phyloP scores from a whole-genome alignment of 2,329 filamentous ascomycete genomes.

The Akanthomyces muscarius region DNA sequence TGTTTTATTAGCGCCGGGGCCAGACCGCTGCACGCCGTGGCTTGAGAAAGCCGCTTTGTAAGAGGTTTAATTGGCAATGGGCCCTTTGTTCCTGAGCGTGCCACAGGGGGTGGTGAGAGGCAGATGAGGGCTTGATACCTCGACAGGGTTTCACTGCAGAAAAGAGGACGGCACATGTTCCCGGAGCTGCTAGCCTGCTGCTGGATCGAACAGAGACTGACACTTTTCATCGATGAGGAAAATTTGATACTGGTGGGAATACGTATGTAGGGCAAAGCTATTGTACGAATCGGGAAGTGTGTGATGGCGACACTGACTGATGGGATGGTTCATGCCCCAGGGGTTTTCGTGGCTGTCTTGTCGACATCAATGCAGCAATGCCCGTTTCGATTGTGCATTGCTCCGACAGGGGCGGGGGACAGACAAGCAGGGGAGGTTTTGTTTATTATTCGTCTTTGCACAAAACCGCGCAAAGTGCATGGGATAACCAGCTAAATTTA shows the following conservation, averaged over 20 bases:
- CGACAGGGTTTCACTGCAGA: neutral
- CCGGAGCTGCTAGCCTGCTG: neutral
- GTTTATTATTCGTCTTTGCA: neutral
- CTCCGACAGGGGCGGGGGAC: neutral
- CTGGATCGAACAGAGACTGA: neutral
- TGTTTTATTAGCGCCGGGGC: neutral
- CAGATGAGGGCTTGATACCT: neutral
- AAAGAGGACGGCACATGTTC: neutral
- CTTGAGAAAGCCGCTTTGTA: neutral
- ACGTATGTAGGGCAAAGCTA: neutral
- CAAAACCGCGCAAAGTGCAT: neutral
- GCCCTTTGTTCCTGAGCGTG: neutral
- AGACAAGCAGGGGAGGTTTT: neutral
- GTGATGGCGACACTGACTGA: neutral
- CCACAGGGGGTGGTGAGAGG: neutral
- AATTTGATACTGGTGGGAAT: neutral
- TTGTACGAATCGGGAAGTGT: neutral
- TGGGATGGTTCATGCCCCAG: neutral
- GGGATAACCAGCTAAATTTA: no score
- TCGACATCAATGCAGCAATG: neutral
- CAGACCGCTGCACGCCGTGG: neutral
- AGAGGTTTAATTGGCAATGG: slow-evolving; percentile 7
- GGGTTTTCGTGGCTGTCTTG: neutral
- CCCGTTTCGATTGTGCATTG: neutral
- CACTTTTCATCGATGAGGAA: neutral